Conservation (phyloP, 192 early-diverging fungal genomes). For the Dissophora ornata region DNA sequence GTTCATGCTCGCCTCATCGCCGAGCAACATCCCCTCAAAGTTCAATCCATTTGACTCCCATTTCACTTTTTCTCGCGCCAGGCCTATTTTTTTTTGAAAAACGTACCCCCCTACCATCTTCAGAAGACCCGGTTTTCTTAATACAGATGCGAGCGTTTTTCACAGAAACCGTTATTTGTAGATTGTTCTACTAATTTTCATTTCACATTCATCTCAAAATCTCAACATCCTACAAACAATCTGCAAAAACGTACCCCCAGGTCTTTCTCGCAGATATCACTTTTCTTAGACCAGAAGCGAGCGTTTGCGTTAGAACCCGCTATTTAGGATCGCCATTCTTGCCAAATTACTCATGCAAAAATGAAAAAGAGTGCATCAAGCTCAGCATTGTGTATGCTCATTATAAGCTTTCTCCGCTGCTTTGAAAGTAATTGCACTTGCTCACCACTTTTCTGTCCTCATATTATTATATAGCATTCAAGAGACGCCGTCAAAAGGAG, state of each 20-base stretch:
- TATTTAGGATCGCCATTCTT: background rate
- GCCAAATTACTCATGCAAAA: background rate
- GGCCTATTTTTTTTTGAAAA: too few relatives aligned
- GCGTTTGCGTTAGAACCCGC: background rate
- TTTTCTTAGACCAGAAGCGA: constrained; percentile 7
- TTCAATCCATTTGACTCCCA: too few relatives aligned
- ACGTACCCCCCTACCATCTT: too few relatives aligned
- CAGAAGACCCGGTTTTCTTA: too few relatives aligned
- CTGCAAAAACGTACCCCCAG: constrained; percentile 11
- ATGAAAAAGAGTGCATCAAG: constrained; percentile 10
- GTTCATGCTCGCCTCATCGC: background rate
- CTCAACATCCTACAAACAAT: constrained; percentile 3
- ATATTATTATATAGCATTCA: background rate
- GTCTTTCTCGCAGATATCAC: constrained; percentile 7
- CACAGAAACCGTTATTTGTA: background rate
- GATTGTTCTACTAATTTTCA: constrained; percentile 15
- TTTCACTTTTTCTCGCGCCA: too few relatives aligned
- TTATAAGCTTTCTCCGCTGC: background rate
- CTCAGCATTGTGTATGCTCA: too few relatives aligned
- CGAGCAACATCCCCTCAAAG: background rate
- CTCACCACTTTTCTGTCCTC: too few relatives aligned
- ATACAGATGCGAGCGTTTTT: background rate
- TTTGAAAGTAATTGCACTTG: too few relatives aligned
- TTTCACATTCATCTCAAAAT: background rate
- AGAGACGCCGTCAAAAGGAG: constrained; percentile 1